Evolutionary conservation across 2,329 filamentous ascomycete genomes (phyloP).

Genomic region (Neonectria magnoliae): DNA sequence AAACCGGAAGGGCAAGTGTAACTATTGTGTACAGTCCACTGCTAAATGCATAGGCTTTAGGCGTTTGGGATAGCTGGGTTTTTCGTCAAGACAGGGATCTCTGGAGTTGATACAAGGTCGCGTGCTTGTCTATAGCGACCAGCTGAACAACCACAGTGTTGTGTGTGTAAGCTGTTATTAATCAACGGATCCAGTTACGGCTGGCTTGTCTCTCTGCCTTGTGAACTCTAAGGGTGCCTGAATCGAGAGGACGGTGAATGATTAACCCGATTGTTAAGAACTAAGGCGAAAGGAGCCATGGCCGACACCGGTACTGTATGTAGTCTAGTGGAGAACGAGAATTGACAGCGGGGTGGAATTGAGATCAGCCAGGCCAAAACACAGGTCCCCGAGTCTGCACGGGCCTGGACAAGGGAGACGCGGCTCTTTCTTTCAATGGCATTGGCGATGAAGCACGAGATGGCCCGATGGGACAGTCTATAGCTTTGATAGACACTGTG

Average conservation of each 20-base stretch:
- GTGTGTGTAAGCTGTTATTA: slow-evolving; percentile 2
- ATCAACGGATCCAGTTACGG: neutral
- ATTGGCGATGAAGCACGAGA: neutral
- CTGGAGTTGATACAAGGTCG: slow-evolving; percentile 8
- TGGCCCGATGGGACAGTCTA: neutral
- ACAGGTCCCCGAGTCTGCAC: slow-evolving; percentile 9
- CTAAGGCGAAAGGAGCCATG: neutral
- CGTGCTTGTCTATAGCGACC: slow-evolving; percentile 4
- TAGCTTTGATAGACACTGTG: neutral
- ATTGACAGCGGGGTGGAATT: slow-evolving; percentile 32
- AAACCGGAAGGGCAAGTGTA: slow-evolving; percentile 29
- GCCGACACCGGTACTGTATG: neutral
- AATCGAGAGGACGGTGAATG: neutral
- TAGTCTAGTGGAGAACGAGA: slow-evolving; percentile 12
- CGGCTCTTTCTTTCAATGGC: slow-evolving; percentile 9
- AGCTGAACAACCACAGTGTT: neutral
- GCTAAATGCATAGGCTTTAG: slow-evolving; percentile 39
- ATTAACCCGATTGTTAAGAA: neutral
- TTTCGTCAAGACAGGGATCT: slow-evolving; percentile 10
- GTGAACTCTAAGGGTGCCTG: too few relatives aligned
- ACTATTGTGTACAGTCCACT: slow-evolving; percentile 36
- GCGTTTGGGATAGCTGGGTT: slow-evolving; percentile 42
- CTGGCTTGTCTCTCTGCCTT: neutral
- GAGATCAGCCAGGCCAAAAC: slow-evolving; percentile 32
- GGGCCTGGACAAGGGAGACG: slow-evolving; percentile 9